Evolutionary conservation across 306 rosid genomes (phyloP), one percentile per base, ranked within the genome.

Genomic region (Castanea mollissima): DNA sequence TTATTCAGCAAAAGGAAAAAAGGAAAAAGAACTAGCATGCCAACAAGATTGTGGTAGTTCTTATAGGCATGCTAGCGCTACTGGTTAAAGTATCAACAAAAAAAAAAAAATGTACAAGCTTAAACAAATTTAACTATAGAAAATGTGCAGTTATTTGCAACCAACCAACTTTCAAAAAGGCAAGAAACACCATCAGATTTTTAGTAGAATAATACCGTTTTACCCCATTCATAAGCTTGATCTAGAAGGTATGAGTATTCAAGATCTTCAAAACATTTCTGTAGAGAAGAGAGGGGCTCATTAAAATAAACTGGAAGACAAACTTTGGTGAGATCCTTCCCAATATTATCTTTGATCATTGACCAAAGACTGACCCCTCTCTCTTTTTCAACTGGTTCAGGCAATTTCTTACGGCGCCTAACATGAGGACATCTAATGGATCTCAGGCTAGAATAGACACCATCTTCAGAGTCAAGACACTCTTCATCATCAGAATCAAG

Each of bases 221-320:
- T 91, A 67, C 97, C 97, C 87, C 92, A 92, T 84, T 89, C 93
- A 82, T 84, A 68, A 32, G 98, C 99, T 81, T 86, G 88, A 79
- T 95, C 99, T 58, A 95, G 83, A 58, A 95, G 97, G 79, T 84
- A 84, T 12, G 97, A 90, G 79, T 91, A 95, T 74, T 95, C 98
- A 64, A 95, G 32, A 83, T 95, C 99, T 84, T 95, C 99, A 79
- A 80, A 93, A 85, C 98, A 90, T 84, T 93, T 95, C 78, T 95
- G 96, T 64, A 93, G 73, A 55, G 93, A 93, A 64, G 99, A 95
- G 34, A 95, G 86, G 55, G 99, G 99, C 80, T 95, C 98, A 56
- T 93, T 95, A 67, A 95, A 95, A 77, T 91, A 93, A 79, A 93
- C 99, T 32, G 98, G 99, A 55, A 95, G 98, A 79, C 97, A 92